Percentiles rank a stretch among this genome's conserved stretches.
phyloP scores from a whole-genome alignment of 176 grass and related monocot species.

The Aegilops tauschii region DNA sequence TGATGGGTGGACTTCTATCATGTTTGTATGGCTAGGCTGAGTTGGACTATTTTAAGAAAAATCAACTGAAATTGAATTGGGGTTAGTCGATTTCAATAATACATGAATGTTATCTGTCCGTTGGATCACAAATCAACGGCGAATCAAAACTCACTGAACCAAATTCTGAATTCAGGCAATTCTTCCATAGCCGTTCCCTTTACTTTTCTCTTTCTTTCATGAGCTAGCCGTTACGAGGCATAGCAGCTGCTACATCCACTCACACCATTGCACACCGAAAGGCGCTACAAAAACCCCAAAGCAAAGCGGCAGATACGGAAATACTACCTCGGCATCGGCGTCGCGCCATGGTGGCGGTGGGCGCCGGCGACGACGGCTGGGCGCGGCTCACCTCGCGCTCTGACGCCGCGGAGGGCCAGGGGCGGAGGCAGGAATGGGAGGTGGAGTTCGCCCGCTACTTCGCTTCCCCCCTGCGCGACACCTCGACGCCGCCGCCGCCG shows the following conservation, averaged over 20 bases:
- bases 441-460: constrained; percentile 68
- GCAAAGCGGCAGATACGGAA: background rate
- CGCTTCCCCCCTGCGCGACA: constrained; percentile 10
- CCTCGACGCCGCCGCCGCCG: background rate
- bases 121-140: too few species aligned
- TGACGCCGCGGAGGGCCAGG: background rate
- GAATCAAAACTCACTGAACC: too few species aligned
- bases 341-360: background rate
- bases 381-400: background rate
- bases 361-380: background rate
- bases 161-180: too few species aligned
- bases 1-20: too few species aligned
- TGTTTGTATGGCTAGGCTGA: too few species aligned
- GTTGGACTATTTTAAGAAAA: too few species aligned
- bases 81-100: too few species aligned
- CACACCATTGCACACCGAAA: too few species aligned
- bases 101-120: too few species aligned
- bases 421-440: constrained; percentile 33
- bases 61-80: too few species aligned
- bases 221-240: background rate
- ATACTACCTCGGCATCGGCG: background rate
- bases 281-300: background rate
- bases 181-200: background rate
- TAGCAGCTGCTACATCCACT: background rate
- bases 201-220: background rate